Base-by-base conservation (phyloP, 768 basidiomycete genomes). In the Hydnomerulius pinastri region DNA sequence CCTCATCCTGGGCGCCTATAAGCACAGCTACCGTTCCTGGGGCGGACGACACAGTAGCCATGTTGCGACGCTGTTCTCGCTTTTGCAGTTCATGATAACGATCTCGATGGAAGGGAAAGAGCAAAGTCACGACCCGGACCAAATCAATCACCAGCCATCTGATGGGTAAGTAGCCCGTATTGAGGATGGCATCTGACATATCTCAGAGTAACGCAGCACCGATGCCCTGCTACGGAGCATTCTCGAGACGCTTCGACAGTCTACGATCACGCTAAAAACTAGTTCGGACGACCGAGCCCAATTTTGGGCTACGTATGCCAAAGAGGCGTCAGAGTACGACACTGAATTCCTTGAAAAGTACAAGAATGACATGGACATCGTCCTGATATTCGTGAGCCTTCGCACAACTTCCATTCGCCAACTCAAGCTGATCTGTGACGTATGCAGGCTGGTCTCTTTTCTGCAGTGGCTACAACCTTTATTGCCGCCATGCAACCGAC, bases 361-460 rank as follows among this genome's bases (percentile, higher is more conserved):
- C 40, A 55, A 49, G 23, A 50, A 53, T 17, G 51, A 56, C 27
- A 53, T 63, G 38, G 56, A 63, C 40, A 55, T 58, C 20, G 44
- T 61, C 30, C 41, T 64, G 2, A 51, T 64, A 38, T 64, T 64
- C 46, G 62, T 64, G 33, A 39, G 62, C 48, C 4, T 23, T 39
- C 2, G 6, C 6, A 35, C 21, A 13, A 13, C 38, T 39, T 39
- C 17, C 38, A n/a, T 3, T 35, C 15, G 33, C 17, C 15, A 15
- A 32, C 15, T 32, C 8, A 32, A 8, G 30, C 15, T 32, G 30
- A 32, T 32, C 15, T 15, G 15, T 32, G 30, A 7, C 30, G 30
- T 32, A 32, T 7, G 15, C 30, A 75, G 73, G 68, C 71, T 28
- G 75, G 74, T 65, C 61, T 76, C 10, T 76, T 76, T 55, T 73